phyloP scores from a whole-genome alignment of 495 filamentous ascomycete species.

The Penicillium subrubescens region DNA sequence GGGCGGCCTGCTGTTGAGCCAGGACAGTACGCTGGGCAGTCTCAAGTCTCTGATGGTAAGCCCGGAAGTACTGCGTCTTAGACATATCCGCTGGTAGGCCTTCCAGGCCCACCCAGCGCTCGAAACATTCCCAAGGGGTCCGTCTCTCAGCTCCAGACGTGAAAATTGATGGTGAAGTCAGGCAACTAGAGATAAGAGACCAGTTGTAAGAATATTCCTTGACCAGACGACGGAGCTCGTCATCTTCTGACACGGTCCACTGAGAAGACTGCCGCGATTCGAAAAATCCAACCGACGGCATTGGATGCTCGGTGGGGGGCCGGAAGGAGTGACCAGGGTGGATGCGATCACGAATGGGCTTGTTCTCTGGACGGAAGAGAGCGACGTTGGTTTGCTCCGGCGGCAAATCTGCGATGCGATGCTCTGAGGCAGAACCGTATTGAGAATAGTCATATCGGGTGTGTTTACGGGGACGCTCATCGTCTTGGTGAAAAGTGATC shows the following conservation, averaged over 20 bases:
- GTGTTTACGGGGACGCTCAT: conserved; percentile 70
- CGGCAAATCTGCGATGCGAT: conserved; percentile 51
- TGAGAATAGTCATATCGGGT: conserved; percentile 76
- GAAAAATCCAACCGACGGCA: conserved; percentile 88
- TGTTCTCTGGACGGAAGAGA: conserved; percentile 87
- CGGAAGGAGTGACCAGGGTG: conserved; percentile 92
- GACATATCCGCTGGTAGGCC: conserved; percentile 87
- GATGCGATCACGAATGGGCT: conserved; percentile 83
- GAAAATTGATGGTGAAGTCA: conserved; percentile 72
- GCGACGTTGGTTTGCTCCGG: conserved; percentile 80
- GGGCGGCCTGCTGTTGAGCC: conserved; percentile 60
- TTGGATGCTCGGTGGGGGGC: conserved; percentile 84
- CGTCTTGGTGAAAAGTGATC: conserved; percentile 65
- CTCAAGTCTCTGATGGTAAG: conserved; percentile 79
- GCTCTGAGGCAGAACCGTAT: conserved; percentile 64
- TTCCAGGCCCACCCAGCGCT: conserved; percentile 90
- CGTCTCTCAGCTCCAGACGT: conserved; percentile 83
- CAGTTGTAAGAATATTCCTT: conserved; percentile 96
- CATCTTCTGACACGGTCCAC: conserved; percentile 88
- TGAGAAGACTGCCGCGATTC: conserved; percentile 83
- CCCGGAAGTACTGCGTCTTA: conserved; percentile 88
- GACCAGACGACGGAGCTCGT: conserved; percentile 80
- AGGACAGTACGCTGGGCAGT: conserved; percentile 69
- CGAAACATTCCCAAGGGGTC: conserved; percentile 98
- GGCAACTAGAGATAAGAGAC: conserved; percentile 82